These are phyloP conservation scores for Galerina sulciceps DNA, from an alignment of 768 basidiomycete species.

Conservation along the genomic window DNA sequence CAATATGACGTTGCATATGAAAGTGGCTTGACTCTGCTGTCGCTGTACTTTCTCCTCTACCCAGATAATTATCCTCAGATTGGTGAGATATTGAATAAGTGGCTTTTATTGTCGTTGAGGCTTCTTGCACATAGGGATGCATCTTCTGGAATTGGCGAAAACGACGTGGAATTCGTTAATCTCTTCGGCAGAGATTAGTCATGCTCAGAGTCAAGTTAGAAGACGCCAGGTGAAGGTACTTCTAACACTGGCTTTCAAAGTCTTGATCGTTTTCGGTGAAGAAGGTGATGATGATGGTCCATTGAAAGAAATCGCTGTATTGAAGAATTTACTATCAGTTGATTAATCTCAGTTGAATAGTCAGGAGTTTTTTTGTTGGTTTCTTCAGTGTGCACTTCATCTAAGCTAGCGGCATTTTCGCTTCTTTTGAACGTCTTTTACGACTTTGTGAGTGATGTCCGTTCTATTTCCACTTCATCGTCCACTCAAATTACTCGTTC, in stretches of 20 bases:
- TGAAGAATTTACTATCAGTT: slow-evolving; percentile 44
- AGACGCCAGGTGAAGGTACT: slow-evolving; percentile 37
- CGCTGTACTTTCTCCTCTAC: slow-evolving; percentile 72
- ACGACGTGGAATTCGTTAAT: slow-evolving; percentile 73
- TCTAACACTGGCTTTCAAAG: slow-evolving; percentile 41
- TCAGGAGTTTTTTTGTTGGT: background rate
- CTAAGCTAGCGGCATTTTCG: background rate
- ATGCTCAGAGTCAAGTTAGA: slow-evolving; percentile 21
- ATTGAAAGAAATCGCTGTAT: slow-evolving; percentile 50
- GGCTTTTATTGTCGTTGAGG: background rate
- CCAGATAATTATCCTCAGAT: slow-evolving; percentile 83
- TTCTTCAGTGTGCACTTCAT: background rate
- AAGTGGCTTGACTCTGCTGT: slow-evolving; percentile 61
- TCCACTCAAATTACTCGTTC: background rate
- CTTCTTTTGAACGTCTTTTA: too few species aligned
- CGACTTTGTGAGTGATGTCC: slow-evolving; percentile 7
- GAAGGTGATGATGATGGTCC: slow-evolving; percentile 73
- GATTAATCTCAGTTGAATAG: slow-evolving; percentile 21
- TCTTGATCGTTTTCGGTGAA: slow-evolving; percentile 53
- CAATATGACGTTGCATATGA: slow-evolving; percentile 54
- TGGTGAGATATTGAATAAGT: slow-evolving; percentile 44
- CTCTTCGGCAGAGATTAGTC: slow-evolving; percentile 27
- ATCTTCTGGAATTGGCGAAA: slow-evolving; percentile 77
- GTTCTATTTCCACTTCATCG: slow-evolving; percentile 13
- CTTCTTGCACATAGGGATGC: slow-evolving; percentile 55